Evolutionary conservation across 352 stramenopile genomes (phyloP).

Genomic region (Pythium diclinum): DNA sequence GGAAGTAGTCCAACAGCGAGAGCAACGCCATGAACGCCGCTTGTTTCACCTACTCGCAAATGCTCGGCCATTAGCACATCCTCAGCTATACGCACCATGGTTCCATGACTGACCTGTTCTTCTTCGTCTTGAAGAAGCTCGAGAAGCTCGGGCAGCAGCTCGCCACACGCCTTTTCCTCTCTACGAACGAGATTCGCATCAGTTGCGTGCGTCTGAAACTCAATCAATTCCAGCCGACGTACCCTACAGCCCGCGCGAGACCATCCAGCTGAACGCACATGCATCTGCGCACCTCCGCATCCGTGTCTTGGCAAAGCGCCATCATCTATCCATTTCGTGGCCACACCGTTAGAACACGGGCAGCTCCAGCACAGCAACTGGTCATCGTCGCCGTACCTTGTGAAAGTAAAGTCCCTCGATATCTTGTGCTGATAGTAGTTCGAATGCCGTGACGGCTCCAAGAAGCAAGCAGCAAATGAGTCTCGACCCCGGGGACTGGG

Average conservation of each 20-base stretch:
- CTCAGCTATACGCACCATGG: no score
- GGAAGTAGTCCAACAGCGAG: conserved; percentile 75
- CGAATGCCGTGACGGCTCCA: conserved; percentile 67
- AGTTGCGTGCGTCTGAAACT: background rate
- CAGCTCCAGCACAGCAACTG: background rate
- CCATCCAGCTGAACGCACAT: conserved; percentile 84
- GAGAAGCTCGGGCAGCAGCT: conserved; percentile 70
- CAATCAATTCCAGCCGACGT: background rate
- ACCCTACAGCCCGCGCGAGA: conserved; percentile 68
- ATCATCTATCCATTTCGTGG: conserved; percentile 58
- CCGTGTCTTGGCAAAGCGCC: conserved; percentile 78
- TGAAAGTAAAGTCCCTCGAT: conserved; percentile 82
- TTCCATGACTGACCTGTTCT: conserved; percentile 42
- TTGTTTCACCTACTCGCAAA: conserved; percentile 56
- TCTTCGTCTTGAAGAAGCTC: conserved; percentile 83
- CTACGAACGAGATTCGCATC: conserved; percentile 20
- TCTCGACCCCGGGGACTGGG: conserved; percentile 67
- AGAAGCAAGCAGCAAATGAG: conserved; percentile 77
- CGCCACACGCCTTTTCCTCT: conserved; percentile 57
- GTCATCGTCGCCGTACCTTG: conserved; percentile 40
- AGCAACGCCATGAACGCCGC: conserved; percentile 67
- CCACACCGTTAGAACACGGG: background rate
- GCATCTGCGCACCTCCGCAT: conserved; percentile 75
- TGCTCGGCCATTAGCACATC: background rate
- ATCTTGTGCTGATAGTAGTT: conserved; percentile 58